Evolutionary conservation across 805 yeast genomes (phyloP).

Genomic region (Schwanniomyces occidentalis): DNA sequence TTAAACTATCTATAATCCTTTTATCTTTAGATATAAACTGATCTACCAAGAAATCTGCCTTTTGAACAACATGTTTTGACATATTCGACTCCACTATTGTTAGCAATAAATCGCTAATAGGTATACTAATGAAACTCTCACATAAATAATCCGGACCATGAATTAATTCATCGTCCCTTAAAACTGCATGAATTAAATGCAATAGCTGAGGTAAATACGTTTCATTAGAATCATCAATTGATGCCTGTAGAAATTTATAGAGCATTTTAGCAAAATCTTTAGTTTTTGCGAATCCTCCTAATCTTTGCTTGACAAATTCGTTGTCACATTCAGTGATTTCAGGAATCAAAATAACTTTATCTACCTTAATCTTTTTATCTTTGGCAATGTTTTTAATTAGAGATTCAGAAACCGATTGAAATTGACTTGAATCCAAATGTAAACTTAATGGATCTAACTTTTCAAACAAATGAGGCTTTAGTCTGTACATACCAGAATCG

Average conservation of each 20-base stretch:
- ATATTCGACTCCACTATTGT: constrained; percentile 50
- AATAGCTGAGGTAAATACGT: constrained; percentile 58
- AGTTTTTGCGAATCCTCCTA: constrained; percentile 55
- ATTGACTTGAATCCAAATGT: constrained; percentile 47
- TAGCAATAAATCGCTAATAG: constrained; percentile 57
- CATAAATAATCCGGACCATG: constrained; percentile 42
- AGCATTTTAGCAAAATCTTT: constrained; percentile 55
- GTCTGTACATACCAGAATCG: constrained; percentile 64
- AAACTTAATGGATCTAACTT: constrained; percentile 65
- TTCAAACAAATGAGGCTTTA: constrained; percentile 55
- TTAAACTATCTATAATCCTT: constrained; percentile 50
- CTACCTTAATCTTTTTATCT: constrained; percentile 32
- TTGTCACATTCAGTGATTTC: constrained; percentile 29
- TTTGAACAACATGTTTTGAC: constrained; percentile 47
- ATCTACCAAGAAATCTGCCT: constrained; percentile 60
- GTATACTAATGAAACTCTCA: constrained; percentile 51
- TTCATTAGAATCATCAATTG: constrained; percentile 53
- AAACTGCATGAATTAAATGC: constrained; percentile 67
- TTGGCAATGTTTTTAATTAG: constrained; percentile 46
- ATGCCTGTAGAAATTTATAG: constrained; percentile 54
- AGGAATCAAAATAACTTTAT: constrained; percentile 54
- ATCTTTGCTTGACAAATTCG: constrained; percentile 31
- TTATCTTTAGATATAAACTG: constrained; percentile 49
- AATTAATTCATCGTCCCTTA: constrained; percentile 48
- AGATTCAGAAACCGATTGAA: constrained; percentile 51